Conservation (phyloP, 2,329 filamentous ascomycete genomes). For the Fusarium sp. region DNA sequence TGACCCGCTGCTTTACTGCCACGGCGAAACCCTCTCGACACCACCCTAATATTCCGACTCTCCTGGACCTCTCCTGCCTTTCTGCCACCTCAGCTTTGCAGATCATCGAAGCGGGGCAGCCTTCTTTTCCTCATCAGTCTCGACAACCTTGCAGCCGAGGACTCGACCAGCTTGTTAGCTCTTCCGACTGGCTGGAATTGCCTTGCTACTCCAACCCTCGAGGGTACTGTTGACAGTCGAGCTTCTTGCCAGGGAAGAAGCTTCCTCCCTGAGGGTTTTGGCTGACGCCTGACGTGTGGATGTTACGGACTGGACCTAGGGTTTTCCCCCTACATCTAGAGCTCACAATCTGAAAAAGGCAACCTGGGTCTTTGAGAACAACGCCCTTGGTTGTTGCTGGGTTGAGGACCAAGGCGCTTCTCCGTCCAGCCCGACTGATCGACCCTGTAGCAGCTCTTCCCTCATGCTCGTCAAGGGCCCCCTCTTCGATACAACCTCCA, state of each 20-base stretch:
- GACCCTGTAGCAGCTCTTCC: slow-evolving; percentile 52
- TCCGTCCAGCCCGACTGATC: slow-evolving; percentile 38
- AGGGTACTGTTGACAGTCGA: background rate
- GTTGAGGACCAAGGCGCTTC: slow-evolving; percentile 29
- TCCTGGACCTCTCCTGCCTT: slow-evolving; percentile 29
- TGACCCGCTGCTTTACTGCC: slow-evolving; percentile 31
- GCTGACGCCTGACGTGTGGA: slow-evolving; percentile 10
- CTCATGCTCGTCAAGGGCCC: slow-evolving; percentile 69
- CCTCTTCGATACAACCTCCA: slow-evolving; percentile 60
- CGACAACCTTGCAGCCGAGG: slow-evolving; percentile 30
- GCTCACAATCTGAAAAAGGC: slow-evolving; percentile 11
- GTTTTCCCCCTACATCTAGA: slow-evolving; percentile 17
- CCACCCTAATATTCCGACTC: slow-evolving; percentile 25
- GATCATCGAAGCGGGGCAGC: slow-evolving; percentile 44
- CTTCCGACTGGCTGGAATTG: slow-evolving; percentile 21
- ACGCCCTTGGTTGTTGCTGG: slow-evolving; percentile 26
- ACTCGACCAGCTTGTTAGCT: slow-evolving; percentile 17
- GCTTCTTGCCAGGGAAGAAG: background rate
- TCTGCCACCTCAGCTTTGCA: slow-evolving; percentile 42
- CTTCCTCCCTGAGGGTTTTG: slow-evolving; percentile 7
- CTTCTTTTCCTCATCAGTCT: slow-evolving; percentile 30
- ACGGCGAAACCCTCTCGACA: slow-evolving; percentile 24
- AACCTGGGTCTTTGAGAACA: slow-evolving; percentile 1
- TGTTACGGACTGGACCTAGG: slow-evolving; percentile 15
- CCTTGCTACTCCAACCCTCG: slow-evolving; percentile 13